These are phyloP conservation scores for Penicillium sp. DNA, from an alignment of 2,329 filamentous ascomycete genomes.

Conservation along the genomic window DNA sequence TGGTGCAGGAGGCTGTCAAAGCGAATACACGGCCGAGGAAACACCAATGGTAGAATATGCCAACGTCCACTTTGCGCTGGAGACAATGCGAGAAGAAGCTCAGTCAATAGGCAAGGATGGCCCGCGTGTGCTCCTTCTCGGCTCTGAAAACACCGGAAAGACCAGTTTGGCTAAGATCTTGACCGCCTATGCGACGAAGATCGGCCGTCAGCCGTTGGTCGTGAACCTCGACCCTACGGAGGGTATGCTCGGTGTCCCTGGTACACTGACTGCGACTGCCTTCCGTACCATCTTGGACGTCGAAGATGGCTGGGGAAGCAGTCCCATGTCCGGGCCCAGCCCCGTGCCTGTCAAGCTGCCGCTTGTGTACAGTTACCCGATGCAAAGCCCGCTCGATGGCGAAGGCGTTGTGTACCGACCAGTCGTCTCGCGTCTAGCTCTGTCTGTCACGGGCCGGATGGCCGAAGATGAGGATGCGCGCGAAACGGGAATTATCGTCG, in stretches of 20 bases:
- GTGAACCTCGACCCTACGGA: constrained; percentile 84
- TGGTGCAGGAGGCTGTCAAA: constrained; percentile 62
- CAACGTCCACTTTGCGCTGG: constrained; percentile 85
- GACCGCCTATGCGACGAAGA: constrained; percentile 74
- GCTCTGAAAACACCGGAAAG: constrained; percentile 77
- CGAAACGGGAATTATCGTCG: constrained; percentile 77
- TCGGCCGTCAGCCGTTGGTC: constrained; percentile 72
- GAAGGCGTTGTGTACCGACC: constrained; percentile 71
- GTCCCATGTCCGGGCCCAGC: constrained; percentile 86
- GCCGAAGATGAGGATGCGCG: constrained; percentile 72
- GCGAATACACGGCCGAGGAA: constrained; percentile 71
- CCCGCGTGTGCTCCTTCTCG: constrained; percentile 81
- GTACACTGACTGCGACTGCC: constrained; percentile 80
- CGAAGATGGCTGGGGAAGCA: constrained; percentile 84
- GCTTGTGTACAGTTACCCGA: constrained; percentile 84
- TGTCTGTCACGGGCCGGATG: constrained; percentile 74
- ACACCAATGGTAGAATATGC: constrained; percentile 77
- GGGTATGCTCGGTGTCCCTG: constrained; percentile 73
- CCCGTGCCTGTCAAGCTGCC: constrained; percentile 88
- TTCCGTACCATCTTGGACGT: constrained; percentile 86
- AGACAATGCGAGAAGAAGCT: constrained; percentile 66
- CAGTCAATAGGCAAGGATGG: constrained; percentile 55
- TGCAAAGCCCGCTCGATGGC: constrained; percentile 66
- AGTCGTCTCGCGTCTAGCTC: constrained; percentile 72
- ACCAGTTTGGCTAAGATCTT: constrained; percentile 76